Evolutionary conservation across 2,329 filamentous ascomycete species (phyloP).

Genomic region (Polytolypa hystricis): DNA sequence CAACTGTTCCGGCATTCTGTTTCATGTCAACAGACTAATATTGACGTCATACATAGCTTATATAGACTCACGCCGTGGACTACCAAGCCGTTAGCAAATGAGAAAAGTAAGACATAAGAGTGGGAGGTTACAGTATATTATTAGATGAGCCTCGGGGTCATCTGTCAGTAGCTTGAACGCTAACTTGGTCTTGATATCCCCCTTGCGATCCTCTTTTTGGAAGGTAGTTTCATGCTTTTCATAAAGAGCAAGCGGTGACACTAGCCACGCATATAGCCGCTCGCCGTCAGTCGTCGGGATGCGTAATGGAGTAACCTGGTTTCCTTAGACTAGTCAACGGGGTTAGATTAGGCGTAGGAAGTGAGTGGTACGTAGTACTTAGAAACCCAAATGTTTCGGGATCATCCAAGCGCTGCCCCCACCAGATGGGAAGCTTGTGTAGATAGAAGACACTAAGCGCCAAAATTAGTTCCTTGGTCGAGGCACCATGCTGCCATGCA

Average conservation of each 20-base stretch:
- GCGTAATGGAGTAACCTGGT: constrained; percentile 40
- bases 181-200: constrained; percentile 26
- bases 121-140: no score
- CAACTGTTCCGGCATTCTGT: constrained; percentile 46
- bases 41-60: constrained; percentile 6
- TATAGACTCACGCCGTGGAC: constrained; percentile 4
- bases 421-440: constrained; percentile 43
- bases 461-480: no score
- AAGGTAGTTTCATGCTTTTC: constrained; percentile 33
- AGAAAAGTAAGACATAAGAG: constrained; percentile 7
- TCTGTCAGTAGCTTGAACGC: constrained; percentile 36
- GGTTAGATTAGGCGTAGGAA: background rate
- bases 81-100: constrained; percentile 11
- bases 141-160: constrained; percentile 34
- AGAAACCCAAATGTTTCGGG: constrained; percentile 41
- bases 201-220: constrained; percentile 26
- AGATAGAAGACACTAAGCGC: constrained; percentile 50
- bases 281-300: constrained; percentile 33
- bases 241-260: constrained; percentile 38
- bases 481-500: no score
- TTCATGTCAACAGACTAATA: constrained; percentile 30
- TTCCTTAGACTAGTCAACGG: no score
- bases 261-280: constrained; percentile 39
- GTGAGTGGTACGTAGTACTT: constrained; percentile 10
- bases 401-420: constrained; percentile 41